phyloP scores from a whole-genome alignment of 2,329 filamentous ascomycete species.

The Sporothrix schenckii region DNA sequence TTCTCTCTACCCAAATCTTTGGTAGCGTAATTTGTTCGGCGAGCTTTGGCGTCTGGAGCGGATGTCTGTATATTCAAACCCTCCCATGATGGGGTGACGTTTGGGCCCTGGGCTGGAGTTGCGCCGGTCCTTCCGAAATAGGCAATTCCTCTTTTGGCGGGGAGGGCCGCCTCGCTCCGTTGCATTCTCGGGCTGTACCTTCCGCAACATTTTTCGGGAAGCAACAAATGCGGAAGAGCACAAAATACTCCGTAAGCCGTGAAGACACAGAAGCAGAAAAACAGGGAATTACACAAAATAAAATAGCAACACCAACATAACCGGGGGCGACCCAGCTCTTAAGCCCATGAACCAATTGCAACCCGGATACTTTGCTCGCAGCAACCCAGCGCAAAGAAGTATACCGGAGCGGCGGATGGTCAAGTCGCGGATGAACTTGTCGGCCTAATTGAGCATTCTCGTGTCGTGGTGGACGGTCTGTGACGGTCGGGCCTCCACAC shows the following conservation, averaged over 20 bases:
- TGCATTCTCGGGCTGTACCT: neutral
- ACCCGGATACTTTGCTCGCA: neutral
- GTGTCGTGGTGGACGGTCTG: neutral
- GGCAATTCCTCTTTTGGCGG: constrained; percentile 6
- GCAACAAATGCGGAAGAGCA: neutral
- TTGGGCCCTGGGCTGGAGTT: neutral
- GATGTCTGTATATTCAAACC: no score
- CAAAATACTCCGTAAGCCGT: neutral
- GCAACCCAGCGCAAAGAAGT: no score
- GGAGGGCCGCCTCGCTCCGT: neutral
- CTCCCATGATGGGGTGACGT: neutral
- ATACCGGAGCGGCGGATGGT: neutral
- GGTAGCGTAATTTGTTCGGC: neutral
- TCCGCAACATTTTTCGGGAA: neutral
- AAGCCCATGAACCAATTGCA: neutral
- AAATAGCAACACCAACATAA: neutral
- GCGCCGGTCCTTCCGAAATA: neutral
- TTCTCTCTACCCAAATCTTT: neutral
- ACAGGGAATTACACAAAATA: neutral
- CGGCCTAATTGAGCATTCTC: neutral
- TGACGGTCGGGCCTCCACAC: neutral
- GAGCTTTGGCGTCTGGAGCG: neutral
- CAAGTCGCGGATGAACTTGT: neutral
- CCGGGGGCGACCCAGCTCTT: neutral
- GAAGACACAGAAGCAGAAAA: neutral